Evolutionary conservation across 768 basidiomycete species (phyloP).

Genomic region (Tricholoma furcatifolium): DNA sequence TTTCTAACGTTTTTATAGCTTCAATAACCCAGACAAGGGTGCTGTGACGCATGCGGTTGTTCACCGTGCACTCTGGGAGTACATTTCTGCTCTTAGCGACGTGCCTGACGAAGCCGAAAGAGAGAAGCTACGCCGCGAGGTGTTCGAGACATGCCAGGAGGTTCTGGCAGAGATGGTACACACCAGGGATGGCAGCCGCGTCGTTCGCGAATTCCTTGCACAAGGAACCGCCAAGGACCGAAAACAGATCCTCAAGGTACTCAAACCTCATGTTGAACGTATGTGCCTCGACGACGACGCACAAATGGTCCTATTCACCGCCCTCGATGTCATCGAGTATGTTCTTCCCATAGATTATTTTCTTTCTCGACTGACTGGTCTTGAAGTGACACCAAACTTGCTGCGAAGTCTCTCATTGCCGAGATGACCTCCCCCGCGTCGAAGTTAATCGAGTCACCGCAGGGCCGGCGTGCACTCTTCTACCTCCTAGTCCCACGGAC

Average conservation of each 20-base stretch:
- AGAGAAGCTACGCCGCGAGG: conserved; percentile 74
- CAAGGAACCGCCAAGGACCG: conserved; percentile 89
- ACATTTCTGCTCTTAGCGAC: conserved; percentile 60
- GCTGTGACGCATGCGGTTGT: conserved; percentile 85
- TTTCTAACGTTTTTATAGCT: conserved; percentile 41
- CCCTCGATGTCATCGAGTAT: conserved; percentile 50
- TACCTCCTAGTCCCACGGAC: conserved; percentile 83
- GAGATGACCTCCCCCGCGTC: conserved; percentile 62
- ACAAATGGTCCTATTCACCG: conserved; percentile 86
- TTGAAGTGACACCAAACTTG: conserved; percentile 84
- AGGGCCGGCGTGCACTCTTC: conserved; percentile 81
- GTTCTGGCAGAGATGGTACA: conserved; percentile 91
- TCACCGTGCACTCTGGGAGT: conserved; percentile 87
- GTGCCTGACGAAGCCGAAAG: conserved; percentile 61
- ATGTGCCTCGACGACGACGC: conserved; percentile 91
- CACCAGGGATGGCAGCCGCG: conserved; percentile 87
- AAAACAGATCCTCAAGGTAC: conserved; percentile 85
- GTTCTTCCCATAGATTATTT: background rate
- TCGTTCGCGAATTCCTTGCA: conserved; percentile 82
- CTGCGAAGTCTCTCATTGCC: conserved; percentile 73
- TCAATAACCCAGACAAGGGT: conserved; percentile 91
- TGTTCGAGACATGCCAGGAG: conserved; percentile 87
- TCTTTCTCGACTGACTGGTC: background rate
- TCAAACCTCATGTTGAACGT: conserved; percentile 87
- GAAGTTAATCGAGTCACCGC: conserved; percentile 56